Evolutionary conservation across 352 stramenopile species (phyloP).

Genomic region (Thalassiosira gravida): DNA sequence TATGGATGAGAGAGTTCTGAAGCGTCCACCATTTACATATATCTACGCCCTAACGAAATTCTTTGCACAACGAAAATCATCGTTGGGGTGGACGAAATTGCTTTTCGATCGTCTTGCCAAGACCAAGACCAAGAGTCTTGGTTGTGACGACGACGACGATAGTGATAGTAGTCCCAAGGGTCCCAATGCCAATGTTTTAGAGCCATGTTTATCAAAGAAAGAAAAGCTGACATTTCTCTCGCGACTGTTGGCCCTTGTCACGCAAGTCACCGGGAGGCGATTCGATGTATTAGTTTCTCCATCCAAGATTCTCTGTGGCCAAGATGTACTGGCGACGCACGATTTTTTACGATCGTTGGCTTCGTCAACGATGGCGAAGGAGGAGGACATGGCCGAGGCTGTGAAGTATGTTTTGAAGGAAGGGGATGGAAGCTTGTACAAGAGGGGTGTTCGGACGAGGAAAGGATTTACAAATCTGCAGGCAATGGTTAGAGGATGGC

Average conservation of each 20-base stretch:
- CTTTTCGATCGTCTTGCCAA: no score
- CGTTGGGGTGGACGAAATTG: conserved; percentile 20
- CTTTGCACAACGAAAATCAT: conserved; percentile 9
- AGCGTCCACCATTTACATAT: conserved; percentile 30
- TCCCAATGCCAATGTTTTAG: background rate
- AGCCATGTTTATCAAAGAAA: conserved; percentile 23
- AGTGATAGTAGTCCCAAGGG: background rate
- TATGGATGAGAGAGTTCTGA: conserved; percentile 16
- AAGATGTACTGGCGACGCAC: conserved; percentile 32
- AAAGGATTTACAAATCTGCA: conserved; percentile 21
- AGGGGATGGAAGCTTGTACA: conserved; percentile 34
- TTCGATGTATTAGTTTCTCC: conserved; percentile 42
- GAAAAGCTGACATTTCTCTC: conserved; percentile 31
- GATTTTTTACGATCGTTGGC: conserved; percentile 24
- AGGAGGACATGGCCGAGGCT: conserved; percentile 11
- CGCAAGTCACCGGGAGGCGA: conserved; percentile 13
- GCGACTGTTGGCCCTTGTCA: conserved; percentile 31
- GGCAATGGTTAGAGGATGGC: conserved; percentile 26
- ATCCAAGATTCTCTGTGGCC: conserved; percentile 34
- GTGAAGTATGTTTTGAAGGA: conserved; percentile 10
- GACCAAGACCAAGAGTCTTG: no score
- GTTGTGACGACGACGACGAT: no score
- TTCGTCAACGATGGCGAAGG: background rate
- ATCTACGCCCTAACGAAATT: conserved; percentile 28
- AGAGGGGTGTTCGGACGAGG: conserved; percentile 38